Conservation (phyloP, 345 rosid genomes). For the Noccaea caerulescens region DNA sequence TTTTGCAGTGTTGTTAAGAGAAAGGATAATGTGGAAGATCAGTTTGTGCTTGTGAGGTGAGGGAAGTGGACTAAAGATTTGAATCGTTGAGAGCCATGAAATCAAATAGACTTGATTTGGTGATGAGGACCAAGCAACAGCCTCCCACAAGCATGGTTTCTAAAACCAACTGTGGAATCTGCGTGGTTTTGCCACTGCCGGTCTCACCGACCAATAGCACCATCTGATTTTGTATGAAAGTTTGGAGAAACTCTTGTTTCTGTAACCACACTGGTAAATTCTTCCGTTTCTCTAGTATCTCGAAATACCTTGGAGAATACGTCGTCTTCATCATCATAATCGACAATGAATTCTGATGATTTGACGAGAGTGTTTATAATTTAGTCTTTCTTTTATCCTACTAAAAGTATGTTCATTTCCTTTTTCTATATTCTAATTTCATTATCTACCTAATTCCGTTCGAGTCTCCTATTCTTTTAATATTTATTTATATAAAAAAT, state of each 20-base stretch:
- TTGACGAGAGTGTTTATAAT: too few species aligned
- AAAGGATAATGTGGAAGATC: background rate
- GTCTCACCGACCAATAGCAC: conserved; percentile 91
- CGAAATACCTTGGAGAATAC: conserved; percentile 70
- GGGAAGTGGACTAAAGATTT: background rate
- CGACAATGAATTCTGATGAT: too few species aligned
- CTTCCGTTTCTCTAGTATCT: conserved; percentile 81
- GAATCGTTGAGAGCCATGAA: background rate
- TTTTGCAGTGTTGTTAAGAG: background rate
- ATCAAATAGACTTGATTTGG: background rate
- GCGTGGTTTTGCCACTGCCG: conserved; percentile 96
- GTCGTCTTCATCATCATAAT: conserved; percentile 9
- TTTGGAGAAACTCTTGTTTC: conserved; percentile 79
- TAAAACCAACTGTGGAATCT: conserved; percentile 97
- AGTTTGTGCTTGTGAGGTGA: background rate
- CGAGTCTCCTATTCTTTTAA: too few species aligned
- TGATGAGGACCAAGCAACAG: too few species aligned
- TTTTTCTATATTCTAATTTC: too few species aligned
- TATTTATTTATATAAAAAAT: too few species aligned
- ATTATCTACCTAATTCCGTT: too few species aligned
- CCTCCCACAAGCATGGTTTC: conserved; percentile 66
- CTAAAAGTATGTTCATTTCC: too few species aligned
- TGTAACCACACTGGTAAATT: conserved; percentile 93
- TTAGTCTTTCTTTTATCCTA: too few species aligned
- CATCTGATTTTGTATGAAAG: conserved; percentile 61